Base-by-base conservation (phyloP, 106 monocot species). In the Dendrobium officinale region DNA sequence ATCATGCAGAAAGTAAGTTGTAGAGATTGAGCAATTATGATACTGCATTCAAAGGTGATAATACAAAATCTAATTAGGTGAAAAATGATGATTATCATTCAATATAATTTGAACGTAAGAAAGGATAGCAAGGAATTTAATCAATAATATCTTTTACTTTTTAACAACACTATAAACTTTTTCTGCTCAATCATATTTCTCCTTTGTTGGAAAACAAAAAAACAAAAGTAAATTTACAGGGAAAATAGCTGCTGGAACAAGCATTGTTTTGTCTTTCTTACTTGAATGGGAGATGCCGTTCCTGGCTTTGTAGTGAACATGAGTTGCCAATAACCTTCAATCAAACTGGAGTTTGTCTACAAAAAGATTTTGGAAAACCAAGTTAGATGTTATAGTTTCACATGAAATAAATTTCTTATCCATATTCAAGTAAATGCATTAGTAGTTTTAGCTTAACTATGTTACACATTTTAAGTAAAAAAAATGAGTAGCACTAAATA, bases 201-300 rank as follows among this genome's bases (percentile, higher is more conserved):
- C 26, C 64, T 66, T 66, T 1, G 24, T 66, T 24, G 22, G 22
- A 66, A 66, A 26, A 6, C 15, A 24, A 66, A 15, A 66, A n/a
- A n/a, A 66, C 3, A 10, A 26, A 22, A 6, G 64, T 66, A 22
- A 66, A 26, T 66, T 58, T 58, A 17, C 20, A 18, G n/a, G 58
- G n/a, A 58, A 58, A 58, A 55, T 55, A 18, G 11, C n/a, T 5
- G 58, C 18, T 58, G 18, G 17, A 58, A 58, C 17, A 5, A 24
- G 15, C 64, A 26, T 26, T 24, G 20, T 72, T 15, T 37, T 70
- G 3, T 33, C 18, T 72, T 79, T 29, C 81, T 82, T 82, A 98
- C 98, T 83, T 98, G 98, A 86, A 98, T 98, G 42, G 98, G 98
- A n/a, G 98, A 98, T 86, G 98, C 98, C 8, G 98, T 95, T 83